A percentile compares a stretch with the other conserved stretches of the same genome.
These are phyloP conservation scores for Fraxinus pennsylvanica DNA, from an alignment of 257 asterid species.

Conservation along the genomic window DNA sequence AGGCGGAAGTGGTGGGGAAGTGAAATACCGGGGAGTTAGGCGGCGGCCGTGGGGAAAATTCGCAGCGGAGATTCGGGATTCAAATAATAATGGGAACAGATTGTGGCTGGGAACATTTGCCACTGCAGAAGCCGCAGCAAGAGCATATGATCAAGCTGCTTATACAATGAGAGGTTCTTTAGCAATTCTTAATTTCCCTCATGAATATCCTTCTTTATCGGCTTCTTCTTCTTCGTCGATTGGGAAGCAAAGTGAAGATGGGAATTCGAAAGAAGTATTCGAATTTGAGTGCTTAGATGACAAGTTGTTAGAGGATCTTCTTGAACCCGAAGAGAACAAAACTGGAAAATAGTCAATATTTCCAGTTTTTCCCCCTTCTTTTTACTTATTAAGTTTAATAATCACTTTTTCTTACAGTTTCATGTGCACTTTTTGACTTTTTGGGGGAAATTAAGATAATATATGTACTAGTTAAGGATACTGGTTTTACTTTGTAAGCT, in stretches of 20 bases:
- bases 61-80: conserved; percentile 76
- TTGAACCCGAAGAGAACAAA: conserved; percentile 30
- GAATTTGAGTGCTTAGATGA: conserved; percentile 50
- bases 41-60: conserved; percentile 77
- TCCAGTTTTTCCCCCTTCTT: no score
- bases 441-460: no score
- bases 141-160: conserved; percentile 73
- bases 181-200: conserved; percentile 71
- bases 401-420: conserved; percentile 4
- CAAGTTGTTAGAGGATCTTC: conserved; percentile 48
- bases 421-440: conserved; percentile 10
- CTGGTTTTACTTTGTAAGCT: background rate
- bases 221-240: conserved; percentile 12
- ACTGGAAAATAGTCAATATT: background rate
- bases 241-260: conserved; percentile 16
- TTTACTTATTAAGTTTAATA: background rate
- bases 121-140: conserved; percentile 69
- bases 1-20: conserved; percentile 20
- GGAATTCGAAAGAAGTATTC: conserved; percentile 33
- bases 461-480: background rate
- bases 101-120: conserved; percentile 73
- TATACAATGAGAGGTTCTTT: conserved; percentile 52
- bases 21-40: conserved; percentile 62
- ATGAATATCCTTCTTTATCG: conserved; percentile 44
- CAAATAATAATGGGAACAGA: conserved; percentile 46